phyloP scores from a whole-genome alignment of 208 protist genomes.

The Trypanosoma conorhini region DNA sequence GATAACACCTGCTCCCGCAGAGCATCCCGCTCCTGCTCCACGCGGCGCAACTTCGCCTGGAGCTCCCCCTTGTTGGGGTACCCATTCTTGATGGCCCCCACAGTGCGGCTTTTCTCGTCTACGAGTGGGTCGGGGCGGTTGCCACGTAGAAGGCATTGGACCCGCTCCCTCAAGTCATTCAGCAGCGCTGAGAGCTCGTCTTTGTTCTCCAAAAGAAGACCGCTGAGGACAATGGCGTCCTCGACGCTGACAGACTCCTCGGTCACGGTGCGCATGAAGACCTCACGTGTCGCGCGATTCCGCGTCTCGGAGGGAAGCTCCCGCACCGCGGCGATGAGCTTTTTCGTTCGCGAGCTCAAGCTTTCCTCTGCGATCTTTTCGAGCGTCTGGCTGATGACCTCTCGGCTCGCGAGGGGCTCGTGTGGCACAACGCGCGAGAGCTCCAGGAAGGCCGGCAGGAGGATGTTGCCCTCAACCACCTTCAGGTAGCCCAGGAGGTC shows the following conservation, averaged over 20 bases:
- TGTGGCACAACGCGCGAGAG: constrained; percentile 31
- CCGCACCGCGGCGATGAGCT: constrained; percentile 15
- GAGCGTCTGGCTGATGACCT: constrained; percentile 1
- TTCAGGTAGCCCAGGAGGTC: constrained; percentile 55
- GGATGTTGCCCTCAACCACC: constrained; percentile 47
- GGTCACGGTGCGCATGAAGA: constrained; percentile 21
- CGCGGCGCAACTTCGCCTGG: constrained; percentile 30
- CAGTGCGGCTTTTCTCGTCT: background rate
- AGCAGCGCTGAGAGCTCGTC: constrained; percentile 31
- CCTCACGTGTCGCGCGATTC: constrained; percentile 20
- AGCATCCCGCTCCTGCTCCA: constrained; percentile 44
- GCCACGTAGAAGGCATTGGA: constrained; percentile 18
- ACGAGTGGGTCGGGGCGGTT: constrained; percentile 8
- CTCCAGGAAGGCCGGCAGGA: constrained; percentile 45
- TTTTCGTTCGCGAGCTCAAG: constrained; percentile 22
- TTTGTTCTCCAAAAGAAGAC: constrained; percentile 32
- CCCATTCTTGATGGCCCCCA: background rate
- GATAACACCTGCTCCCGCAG: constrained; percentile 28
- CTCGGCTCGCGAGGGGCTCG: constrained; percentile 13
- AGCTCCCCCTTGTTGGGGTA: background rate
- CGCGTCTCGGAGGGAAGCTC: constrained; percentile 10
- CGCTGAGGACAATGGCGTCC: constrained; percentile 36
- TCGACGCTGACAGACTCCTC: constrained; percentile 31
- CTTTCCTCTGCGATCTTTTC: constrained; percentile 10
- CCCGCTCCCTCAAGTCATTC: constrained; percentile 17